Conservation (phyloP, 2,329 filamentous ascomycete genomes). For the Colletotrichum navitas region DNA sequence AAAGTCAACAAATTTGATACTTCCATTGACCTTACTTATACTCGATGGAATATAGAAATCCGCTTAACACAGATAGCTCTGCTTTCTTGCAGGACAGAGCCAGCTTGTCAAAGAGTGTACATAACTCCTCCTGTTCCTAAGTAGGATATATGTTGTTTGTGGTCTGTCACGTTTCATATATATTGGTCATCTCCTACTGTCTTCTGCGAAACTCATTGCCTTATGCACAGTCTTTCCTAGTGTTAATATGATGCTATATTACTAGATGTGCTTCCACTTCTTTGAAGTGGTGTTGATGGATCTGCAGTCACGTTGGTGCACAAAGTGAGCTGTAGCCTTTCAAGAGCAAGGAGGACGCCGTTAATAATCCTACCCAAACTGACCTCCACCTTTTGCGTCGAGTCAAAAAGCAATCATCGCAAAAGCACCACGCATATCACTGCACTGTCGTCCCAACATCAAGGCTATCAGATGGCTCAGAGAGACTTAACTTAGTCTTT, state of each 20-base stretch:
- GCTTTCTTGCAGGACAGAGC: background rate
- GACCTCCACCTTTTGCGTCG: accelerated
- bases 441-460: background rate
- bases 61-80: too few species aligned
- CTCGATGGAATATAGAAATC: background rate
- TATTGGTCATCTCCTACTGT: background rate
- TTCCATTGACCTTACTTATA: too few species aligned
- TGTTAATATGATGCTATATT: too few species aligned
- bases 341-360: background rate
- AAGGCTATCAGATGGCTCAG: background rate
- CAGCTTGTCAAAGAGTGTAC: background rate
- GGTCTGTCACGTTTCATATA: too few species aligned
- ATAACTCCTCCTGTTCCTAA: background rate
- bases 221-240: background rate
- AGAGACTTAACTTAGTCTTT: background rate
- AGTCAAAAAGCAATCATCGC: background rate
- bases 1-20: too few species aligned
- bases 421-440: background rate
- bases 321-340: background rate
- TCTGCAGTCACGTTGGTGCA: background rate
- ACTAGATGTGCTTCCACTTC: background rate
- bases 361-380: background rate
- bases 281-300: background rate
- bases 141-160: too few species aligned
- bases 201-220: background rate